Base-by-base conservation (phyloP, 2,329 filamentous ascomycete genomes). In the Alternaria sp. region DNA sequence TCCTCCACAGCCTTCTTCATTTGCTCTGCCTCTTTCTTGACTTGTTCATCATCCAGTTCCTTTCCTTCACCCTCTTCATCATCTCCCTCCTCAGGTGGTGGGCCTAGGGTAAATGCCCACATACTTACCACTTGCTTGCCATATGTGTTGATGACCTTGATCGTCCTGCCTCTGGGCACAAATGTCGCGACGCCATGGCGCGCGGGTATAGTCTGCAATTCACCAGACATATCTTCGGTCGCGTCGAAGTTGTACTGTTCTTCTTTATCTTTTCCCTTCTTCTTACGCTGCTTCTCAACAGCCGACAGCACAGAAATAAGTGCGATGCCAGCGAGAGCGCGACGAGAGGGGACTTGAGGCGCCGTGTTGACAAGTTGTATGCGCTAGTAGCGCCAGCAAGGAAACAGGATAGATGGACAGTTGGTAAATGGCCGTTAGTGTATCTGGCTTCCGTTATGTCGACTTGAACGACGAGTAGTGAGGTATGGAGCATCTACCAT, bases 131-230 rank as follows among this genome's bases (percentile, higher is more conserved):
- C 80, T 71, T 85, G 83, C 46, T 80, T 80, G n/a, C 82, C 83
- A 60, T 82, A 83, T 1, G 81, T 83, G 58, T 84, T 84, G 58
- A 84, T 79, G 43, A 85, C 81, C 69, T 84, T 84, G 72, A 85
- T 83, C 3, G 77, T 79, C 57, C 81, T 76, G 20, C 82, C 82
- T 22, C 79, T 76, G 5, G 83, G 82, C 58, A 85, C 82, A 59
- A 83, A 84, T 1, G 83, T 84, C 11, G 83, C 83, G 8, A 81
- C 81, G 63, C 82, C 82, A 74, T 84, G 82, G 53, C 82, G 77
- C 20, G 83, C 83, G 11, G 81, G 82, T 55, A 85, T 83, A 2
- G 79, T 81, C 60, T 84, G 82, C 3, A 80, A 66, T 56, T 79
- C 75, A 34, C 76, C 77, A 2, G 77, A 78, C 78, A 80, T 80